Conservation (phyloP, 345 rosid genomes). For the Rhizophora apiculata region DNA sequence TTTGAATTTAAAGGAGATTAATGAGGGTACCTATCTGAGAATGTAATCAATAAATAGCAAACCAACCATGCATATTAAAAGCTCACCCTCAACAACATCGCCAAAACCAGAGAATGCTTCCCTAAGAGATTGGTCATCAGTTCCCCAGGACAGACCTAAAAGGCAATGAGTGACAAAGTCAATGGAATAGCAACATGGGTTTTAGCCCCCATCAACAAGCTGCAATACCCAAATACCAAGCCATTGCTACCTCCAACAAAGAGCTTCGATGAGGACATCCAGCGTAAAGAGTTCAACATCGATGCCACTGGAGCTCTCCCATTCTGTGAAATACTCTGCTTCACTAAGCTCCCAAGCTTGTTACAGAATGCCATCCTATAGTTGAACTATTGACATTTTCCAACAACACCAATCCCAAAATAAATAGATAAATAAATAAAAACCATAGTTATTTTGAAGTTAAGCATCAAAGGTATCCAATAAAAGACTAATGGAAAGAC, state of each 20-base stretch:
- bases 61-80: background rate
- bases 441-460: no score
- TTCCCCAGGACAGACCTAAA: constrained; percentile 37
- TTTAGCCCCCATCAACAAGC: no score
- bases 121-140: constrained; percentile 39
- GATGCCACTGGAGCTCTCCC: constrained; percentile 42
- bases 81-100: constrained; percentile 38
- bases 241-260: constrained; percentile 65
- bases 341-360: constrained; percentile 58
- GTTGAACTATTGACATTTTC: no score
- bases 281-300: constrained; percentile 58
- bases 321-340: constrained; percentile 37
- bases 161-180: background rate
- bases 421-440: no score
- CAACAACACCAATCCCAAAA: no score
- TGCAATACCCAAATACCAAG: background rate
- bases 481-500: no score
- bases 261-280: constrained; percentile 53
- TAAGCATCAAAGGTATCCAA: no score
- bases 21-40: no score
- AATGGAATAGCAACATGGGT: background rate
- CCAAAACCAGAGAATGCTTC: constrained; percentile 43
- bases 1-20: no score
- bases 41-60: background rate
- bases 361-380: constrained; percentile 59